Evolutionary conservation across 176 grass and related monocot genomes (phyloP), one percentile per base, ranked within the genome.

Genomic region (Oryza nivara): DNA sequence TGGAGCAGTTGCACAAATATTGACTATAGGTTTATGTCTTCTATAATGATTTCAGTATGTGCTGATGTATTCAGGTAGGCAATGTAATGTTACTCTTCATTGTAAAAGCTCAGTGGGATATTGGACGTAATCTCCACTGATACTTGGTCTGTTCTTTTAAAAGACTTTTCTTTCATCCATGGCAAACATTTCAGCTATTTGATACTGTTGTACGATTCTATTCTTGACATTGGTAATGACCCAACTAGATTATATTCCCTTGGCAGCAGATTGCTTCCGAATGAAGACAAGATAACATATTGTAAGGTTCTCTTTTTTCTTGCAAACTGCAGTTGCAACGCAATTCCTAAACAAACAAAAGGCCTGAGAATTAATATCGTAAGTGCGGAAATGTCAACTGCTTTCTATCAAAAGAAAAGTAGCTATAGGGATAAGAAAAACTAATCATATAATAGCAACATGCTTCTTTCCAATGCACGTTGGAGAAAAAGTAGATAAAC

Each of bases 171-270:
- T 60, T 63, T 74, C 13, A 70, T 80, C 76, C 34, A 20, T 75
- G 70, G 26, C 79, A 80, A 67, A 69, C 54, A 51, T 75, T 65
- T 88, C 47, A 68, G 64, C 49, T 84, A 80, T 80, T 71, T 15
- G 6, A 52, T n/a, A 41, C 88, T 65, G 65, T 70, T 74, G 38
- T 79, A 46, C 17, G 82, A 89, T 89, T 85, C 82, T 75, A 88
- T 89, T 89, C 48, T 80, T 85, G 72, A 51, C 22, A 65, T 71
- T 80, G 20, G 38, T 70, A 76, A 70, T 81, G 72, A 36, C 32
- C 65, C 47, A 60, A 51, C 32, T 72, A 82, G 43, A 77, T 72
- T 89, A 74, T 75, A 70, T 85, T 89, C 87, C 30, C 82, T 51
- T 70, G 7, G 64, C 51, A 15, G 25, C 22, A 65, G 35, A 20